Evolutionary conservation across 495 filamentous ascomycete species (phyloP), one percentile per base, ranked within the genome.

Genomic region (Xylaria longipes): DNA sequence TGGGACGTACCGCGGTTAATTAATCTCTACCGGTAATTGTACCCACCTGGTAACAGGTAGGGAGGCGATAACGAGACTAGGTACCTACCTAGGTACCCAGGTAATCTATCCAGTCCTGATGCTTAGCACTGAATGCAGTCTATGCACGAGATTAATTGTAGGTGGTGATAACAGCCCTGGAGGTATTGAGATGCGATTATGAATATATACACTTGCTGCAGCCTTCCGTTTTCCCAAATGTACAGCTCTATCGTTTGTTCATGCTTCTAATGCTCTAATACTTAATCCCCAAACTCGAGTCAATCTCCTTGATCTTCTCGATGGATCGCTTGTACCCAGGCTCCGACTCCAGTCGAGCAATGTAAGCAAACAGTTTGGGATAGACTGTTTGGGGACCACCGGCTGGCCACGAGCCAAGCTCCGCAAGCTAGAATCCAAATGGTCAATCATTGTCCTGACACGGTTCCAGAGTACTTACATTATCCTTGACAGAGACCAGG

Each of bases 281-380:
- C 43, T 64, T 66, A 65, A 76, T 75, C 2, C 71, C 74, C 7
- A 78, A 39, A 71, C 81, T 83, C 33, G 89, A 89, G 69, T 92
- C 89, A 41, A 90, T 75, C 74, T 89, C 80, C 70, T 87, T 83
- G 71, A 92, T 86, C 84, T 89, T 92, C 69, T 84, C 79, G 15
- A 86, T 81, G 9, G 84, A 82, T 50, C 71, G 81, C 76, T 81
- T 74, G 77, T 90, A 95, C 5, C 87, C 92, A 7, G 90, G 87
- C 71, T 87, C 80, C 9, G 80, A 76, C 80, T 92, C 84, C 37
- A 97, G 77, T 68, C 82, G 85, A 9, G 89, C 82, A 25, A 90
- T 84, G 79, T 93, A 97, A 31, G 79, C 86, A 56, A 76, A 86
- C 31, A 94, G 68, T 70, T 86, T 87, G n/a, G 79, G 79, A 41